Evolutionary conservation across 139 green algal species (phyloP).

Genomic region (Chlorella vulgaris): DNA sequence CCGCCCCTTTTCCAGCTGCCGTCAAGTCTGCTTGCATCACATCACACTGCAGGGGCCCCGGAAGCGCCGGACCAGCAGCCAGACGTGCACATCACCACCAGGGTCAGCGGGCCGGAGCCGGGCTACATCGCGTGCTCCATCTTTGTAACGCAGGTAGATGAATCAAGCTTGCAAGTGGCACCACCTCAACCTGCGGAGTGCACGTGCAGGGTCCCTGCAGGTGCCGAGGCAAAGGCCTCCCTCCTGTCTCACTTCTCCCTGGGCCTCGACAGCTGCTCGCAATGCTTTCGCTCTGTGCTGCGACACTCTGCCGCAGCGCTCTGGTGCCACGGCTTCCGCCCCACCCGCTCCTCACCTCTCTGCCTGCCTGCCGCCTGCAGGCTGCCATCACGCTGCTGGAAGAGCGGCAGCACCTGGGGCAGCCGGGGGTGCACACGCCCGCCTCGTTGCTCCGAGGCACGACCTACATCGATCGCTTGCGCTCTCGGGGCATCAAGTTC

Average conservation of each 20-base stretch:
- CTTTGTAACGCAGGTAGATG: slow-evolving; percentile 51
- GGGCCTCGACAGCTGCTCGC: no score
- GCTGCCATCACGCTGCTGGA: slow-evolving; percentile 57
- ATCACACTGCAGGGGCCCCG: background rate
- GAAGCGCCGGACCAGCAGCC: background rate
- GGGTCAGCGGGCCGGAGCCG: slow-evolving; percentile 58
- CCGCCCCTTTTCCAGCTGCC: no score
- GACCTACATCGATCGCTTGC: slow-evolving; percentile 43
- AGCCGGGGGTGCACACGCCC: slow-evolving; percentile 43
- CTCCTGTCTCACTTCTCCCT: no score
- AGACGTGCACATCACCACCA: slow-evolving; percentile 38
- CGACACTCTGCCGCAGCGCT: no score
- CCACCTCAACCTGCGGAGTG: background rate
- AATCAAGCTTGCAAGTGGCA: no score
- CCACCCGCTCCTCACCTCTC: background rate
- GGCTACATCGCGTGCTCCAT: slow-evolving; percentile 67
- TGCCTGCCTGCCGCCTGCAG: slow-evolving; percentile 32
- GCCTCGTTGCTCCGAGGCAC: slow-evolving; percentile 41
- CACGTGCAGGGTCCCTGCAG: background rate
- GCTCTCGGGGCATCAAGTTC: slow-evolving; percentile 40
- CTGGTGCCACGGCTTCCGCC: no score
- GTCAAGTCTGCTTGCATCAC: background rate
- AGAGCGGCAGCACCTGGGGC: slow-evolving; percentile 37
- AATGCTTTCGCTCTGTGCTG: no score
- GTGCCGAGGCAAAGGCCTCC: background rate